A percentile compares a stretch with the other conserved stretches of the same genome.
These are phyloP conservation scores for Aspergillus haitiensis DNA, from an alignment of 495 filamentous ascomycete species.

Conservation along the genomic window DNA sequence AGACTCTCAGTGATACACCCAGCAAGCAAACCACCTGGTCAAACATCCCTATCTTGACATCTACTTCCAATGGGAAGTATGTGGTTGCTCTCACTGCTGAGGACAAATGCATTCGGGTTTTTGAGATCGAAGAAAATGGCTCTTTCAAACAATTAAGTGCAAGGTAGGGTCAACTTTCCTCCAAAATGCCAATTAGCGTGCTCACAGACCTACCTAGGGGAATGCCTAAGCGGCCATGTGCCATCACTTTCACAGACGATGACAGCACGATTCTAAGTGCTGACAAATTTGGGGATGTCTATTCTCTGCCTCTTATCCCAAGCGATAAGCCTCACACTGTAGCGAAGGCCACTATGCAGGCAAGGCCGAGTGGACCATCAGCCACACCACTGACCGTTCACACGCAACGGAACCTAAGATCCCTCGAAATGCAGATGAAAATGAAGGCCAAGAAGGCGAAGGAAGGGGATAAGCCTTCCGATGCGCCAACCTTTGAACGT, in stretches of 20 bases:
- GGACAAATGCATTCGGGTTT: slow-evolving; percentile 87
- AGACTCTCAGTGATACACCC: slow-evolving; percentile 22
- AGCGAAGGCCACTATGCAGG: slow-evolving; percentile 19
- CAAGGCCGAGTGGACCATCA: slow-evolving; percentile 50
- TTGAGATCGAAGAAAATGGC: slow-evolving; percentile 62
- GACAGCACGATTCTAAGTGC: slow-evolving; percentile 70
- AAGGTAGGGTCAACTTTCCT: slow-evolving; percentile 51
- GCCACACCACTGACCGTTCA: slow-evolving; percentile 80
- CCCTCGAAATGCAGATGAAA: slow-evolving; percentile 69
- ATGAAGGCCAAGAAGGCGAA: slow-evolving; percentile 46
- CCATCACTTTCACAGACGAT: slow-evolving; percentile 67
- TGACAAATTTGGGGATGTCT: slow-evolving; percentile 97
- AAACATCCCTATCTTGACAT: slow-evolving; percentile 57
- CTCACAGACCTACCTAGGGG: slow-evolving; percentile 47
- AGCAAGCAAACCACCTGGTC: slow-evolving; percentile 37
- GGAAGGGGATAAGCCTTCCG: slow-evolving; percentile 39
- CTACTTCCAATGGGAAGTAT: slow-evolving; percentile 61
- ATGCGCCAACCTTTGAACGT: slow-evolving; percentile 61
- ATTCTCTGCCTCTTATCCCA: slow-evolving; percentile 76
- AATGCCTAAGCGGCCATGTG: slow-evolving; percentile 87
- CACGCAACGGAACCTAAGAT: slow-evolving; percentile 71
- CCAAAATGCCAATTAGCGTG: background rate
- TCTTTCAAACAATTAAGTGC: slow-evolving; percentile 66
- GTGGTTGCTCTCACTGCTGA: slow-evolving; percentile 78
- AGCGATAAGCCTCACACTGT: slow-evolving; percentile 31